Base-by-base conservation (phyloP, 2,329 filamentous ascomycete species). In the Fusarium tricinctum region DNA sequence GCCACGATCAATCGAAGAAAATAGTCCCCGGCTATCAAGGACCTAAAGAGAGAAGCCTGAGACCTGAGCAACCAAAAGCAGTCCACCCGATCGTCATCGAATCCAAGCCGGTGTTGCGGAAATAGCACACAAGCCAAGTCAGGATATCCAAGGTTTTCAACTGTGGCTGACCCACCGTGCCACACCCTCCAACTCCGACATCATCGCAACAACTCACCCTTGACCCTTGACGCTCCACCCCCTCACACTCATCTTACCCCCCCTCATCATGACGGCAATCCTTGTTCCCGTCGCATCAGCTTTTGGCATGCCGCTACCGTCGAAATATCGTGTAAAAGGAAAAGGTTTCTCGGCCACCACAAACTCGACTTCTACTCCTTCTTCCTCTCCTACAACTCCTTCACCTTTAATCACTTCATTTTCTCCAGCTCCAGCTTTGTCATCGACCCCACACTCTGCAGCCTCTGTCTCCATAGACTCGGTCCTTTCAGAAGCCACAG, bases 221-320 rank as follows among this genome's bases (percentile, higher is more conserved):
- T 32, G 45, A 13, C 45, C 49, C 55, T 58, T 60, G 28, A 30
- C 28, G 10, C 28, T 30, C 28, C 28, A 30, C 28, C 28, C 28
- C 28, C 28, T 30, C 28, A 13, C 28, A 12, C 23, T 28, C 42
- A 19, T 19, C 51, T 50, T 43, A 32, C 22, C 35, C 30, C 22
- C 51, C 43, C 48, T 40, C n/a, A 59, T 12, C 51, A 79, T 78
- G 77, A 76, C 77, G 64, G 75, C 71, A 39, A 74, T 77, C 52
- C 53, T 77, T 23, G 75, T 71, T 63, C 77, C 77, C 43, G 68
- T 78, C 39, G 70, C 74, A 50, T 79, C 77, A 30, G 78, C 78
- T 47, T 79, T 80, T 69, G 77, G 78, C 57, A 59, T 78, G 30
- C 69, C 76, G 20, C 58, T 75, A 32, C 60, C 69, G n/a, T 72